Evolutionary conservation across 2,329 filamentous ascomycete genomes (phyloP), one percentile per base, ranked within the genome.

Genomic region (Diaporthe helianthi): DNA sequence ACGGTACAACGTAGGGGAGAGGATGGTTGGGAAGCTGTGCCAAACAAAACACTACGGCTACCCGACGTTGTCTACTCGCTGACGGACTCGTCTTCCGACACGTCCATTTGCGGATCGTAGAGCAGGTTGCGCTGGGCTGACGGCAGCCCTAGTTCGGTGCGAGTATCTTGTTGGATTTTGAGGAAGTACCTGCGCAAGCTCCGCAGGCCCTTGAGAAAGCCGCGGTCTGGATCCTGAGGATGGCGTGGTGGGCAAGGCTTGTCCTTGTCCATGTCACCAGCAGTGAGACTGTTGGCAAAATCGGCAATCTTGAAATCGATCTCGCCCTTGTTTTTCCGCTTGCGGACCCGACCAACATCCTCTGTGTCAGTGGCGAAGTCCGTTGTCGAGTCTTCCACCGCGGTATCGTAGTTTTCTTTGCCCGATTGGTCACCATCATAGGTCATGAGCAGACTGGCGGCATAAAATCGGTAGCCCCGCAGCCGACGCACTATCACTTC

Each of bases 231-330:
- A 71, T 93, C 90, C 44, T 91, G 83, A 0, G 93, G 93, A 76
- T 97, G 89, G 70, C 89, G 86, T 5, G 96, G 96, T 17, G 96
- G 96, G 74, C 95, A 98, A 5, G 86, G 82, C 75, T 85, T 86
- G 71, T 86, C 84, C 64, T 82, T 80, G 70, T 88, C 84, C 13
- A 89, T 80, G 75, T 97, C 94, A 73, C 96, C 92, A 4, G 93
- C 92, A 1, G 94, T 98, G 44, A 98, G 90, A 76, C 95, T 98
- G 78, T 99, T 99, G 72, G 96, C 96, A 82, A 99, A 99, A 80
- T 99, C 96, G 69, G 97, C 95, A 79, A 99, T 97, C 80, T 98
- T 98, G 81, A 99, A 90, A 79, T 97, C 93, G 76, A 97, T 94
- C 73, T 90, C 86, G 55, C 84, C 83, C 70, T 83, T 83, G 71